Conservation (phyloP, 192 early-diverging fungal species). For the Linnemannia zychae region DNA sequence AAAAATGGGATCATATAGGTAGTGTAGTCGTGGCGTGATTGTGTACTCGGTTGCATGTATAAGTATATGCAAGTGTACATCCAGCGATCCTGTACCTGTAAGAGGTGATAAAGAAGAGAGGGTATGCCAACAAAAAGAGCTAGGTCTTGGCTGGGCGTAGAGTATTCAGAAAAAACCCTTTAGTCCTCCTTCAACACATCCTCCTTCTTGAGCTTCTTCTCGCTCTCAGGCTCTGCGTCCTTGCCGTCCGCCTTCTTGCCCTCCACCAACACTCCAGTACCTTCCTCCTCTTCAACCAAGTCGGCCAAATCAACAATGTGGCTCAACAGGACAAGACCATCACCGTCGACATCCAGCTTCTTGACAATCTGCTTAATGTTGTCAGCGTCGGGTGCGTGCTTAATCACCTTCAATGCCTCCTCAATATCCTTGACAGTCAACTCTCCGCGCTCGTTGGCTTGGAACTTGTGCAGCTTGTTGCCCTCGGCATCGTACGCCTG, state of each 20-base stretch:
- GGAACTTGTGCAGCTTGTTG: slow-evolving; percentile 73
- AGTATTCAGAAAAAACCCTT: not conserved
- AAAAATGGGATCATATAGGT: not conserved
- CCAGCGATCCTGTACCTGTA: not conserved
- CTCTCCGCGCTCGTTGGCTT: slow-evolving; percentile 76
- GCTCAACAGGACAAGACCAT: slow-evolving; percentile 74
- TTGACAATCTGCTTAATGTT: slow-evolving; percentile 82
- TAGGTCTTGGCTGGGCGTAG: not conserved
- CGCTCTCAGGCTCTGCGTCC: slow-evolving; percentile 35
- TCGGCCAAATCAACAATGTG: slow-evolving; percentile 71
- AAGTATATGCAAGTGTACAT: not conserved
- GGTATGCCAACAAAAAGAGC: not conserved
- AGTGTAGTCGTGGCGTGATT: not conserved
- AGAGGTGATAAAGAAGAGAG: not conserved
- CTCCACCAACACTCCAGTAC: slow-evolving; percentile 70
- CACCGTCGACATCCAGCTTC: slow-evolving; percentile 77
- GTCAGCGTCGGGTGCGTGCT: slow-evolving; percentile 76
- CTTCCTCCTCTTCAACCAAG: slow-evolving; percentile 72
- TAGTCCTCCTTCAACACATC: slow-evolving; percentile 55
- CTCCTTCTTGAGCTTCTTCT: slow-evolving; percentile 60
- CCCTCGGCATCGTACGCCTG: slow-evolving; percentile 75
- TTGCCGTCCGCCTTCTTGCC: slow-evolving; percentile 46
- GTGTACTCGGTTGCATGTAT: not conserved
- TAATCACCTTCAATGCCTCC: slow-evolving; percentile 74
- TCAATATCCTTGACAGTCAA: slow-evolving; percentile 77